Base-by-base conservation (phyloP, 176 grass and related monocot species). In the Olyra latifolia region DNA sequence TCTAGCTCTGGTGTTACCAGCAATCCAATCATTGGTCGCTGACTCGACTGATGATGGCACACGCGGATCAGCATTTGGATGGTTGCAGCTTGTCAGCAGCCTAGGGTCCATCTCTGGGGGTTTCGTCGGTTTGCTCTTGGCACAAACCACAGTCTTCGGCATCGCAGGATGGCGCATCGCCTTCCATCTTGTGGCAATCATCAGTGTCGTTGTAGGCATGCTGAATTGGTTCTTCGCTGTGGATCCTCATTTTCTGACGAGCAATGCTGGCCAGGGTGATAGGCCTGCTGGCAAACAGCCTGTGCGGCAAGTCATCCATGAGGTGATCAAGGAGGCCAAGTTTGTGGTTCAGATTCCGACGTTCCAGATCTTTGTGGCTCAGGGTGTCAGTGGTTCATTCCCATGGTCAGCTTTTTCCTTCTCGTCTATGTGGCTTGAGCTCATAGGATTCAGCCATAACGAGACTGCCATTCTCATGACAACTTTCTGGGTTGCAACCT, bases 91-190 rank as follows among this genome's bases (percentile, higher is more conserved):
- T 41, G 91, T 89, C n/a, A 72, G 94, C 50, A 83, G 79, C 82
- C 61, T 97, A 14, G 91, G 94, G 32, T 89, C 88, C 67, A 89
- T 97, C 58, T 71, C 93, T 8, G 94, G 94, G 22, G 49, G 71
- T 20, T 91, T 97, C 64, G 76, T 89, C 3, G 66, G 79, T 39
- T 27, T 93, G 11, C 54, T 91, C 27, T 86, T 97, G 1, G 91
- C 89, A 44, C 90, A 89, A 2, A 89, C 91, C 14, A 86, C 91
- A 5, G 3, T 97, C 67, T 69, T 93, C 9, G 94, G 91, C 35
- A 83, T 97, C 7, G 86, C 79, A 0, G 91, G 91, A 12, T 93
- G 94, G 94, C 72, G 94, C 74, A 67, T 97, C 19, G 91, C 94
- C 11, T 97, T 97, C 83, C 94, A 91, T 69, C 68, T 97, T 10